Conservation (phyloP, 306 rosid species). For the Quercus alba region DNA sequence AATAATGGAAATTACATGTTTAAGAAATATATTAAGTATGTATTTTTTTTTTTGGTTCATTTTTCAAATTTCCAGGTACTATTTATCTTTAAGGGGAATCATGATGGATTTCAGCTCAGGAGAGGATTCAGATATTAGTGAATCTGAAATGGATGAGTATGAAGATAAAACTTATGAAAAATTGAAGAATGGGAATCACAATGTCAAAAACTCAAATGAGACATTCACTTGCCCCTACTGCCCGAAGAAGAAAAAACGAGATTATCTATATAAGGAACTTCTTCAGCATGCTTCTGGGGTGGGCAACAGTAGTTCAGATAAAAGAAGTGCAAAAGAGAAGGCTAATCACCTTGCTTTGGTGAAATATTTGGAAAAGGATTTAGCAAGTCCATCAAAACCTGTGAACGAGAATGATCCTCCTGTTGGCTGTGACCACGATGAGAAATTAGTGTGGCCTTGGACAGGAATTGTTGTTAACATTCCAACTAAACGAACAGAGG, state of each 20-base stretch:
- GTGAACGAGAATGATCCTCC: constrained; percentile 41
- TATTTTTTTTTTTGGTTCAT: background rate
- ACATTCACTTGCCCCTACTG: constrained; percentile 80
- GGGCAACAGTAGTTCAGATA: constrained; percentile 74
- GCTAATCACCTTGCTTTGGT: constrained; percentile 78
- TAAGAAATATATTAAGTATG: background rate
- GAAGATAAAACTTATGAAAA: constrained; percentile 54
- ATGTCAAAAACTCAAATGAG: constrained; percentile 51
- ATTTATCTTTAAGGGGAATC: constrained; percentile 37
- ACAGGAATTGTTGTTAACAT: constrained; percentile 79
- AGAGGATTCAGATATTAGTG: constrained; percentile 52
- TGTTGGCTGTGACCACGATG: constrained; percentile 46
- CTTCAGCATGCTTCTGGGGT: constrained; percentile 93
- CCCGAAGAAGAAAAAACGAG: constrained; percentile 53
- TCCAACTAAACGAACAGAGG: constrained; percentile 59
- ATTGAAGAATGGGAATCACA: constrained; percentile 56
- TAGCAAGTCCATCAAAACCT: constrained; percentile 47
- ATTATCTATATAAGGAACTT: constrained; percentile 54
- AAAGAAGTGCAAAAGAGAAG: constrained; percentile 70
- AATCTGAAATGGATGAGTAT: constrained; percentile 54
- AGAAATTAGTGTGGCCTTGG: constrained; percentile 93
- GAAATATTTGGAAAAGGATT: constrained; percentile 65
- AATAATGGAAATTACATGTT: background rate
- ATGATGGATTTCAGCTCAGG: constrained; percentile 39
- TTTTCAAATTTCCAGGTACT: constrained; percentile 32